Conservation (phyloP, 2,329 filamentous ascomycete species). For the Tolypocladium pustulatum region DNA sequence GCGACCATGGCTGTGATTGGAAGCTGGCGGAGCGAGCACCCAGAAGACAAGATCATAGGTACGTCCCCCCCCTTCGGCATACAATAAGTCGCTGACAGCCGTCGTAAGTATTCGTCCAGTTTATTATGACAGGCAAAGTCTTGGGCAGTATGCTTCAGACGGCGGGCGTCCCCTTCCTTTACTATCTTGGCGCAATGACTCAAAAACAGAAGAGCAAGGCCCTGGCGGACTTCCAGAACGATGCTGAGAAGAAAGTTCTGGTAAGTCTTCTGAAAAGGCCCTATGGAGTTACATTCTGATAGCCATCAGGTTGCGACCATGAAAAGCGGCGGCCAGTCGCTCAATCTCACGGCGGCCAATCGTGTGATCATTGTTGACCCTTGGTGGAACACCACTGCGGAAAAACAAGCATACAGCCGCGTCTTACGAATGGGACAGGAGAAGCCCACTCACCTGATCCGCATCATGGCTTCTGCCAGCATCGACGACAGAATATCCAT, state of each 20-base stretch:
- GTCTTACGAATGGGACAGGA: slow-evolving; percentile 56
- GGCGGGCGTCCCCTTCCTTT: slow-evolving; percentile 20
- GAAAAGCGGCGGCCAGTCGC: slow-evolving; percentile 23
- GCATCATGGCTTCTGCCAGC: slow-evolving; percentile 42
- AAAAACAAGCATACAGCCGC: slow-evolving; percentile 52
- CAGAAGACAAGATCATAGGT: slow-evolving; percentile 29
- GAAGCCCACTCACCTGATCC: slow-evolving; percentile 46
- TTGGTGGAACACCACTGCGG: slow-evolving; percentile 52
- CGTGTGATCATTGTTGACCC: slow-evolving; percentile 43
- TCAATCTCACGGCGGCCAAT: slow-evolving; percentile 33
- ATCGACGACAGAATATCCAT: slow-evolving; percentile 47
- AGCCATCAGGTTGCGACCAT: slow-evolving; percentile 22
- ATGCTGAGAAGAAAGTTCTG: slow-evolving; percentile 15
- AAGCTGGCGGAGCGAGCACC: slow-evolving; percentile 18
- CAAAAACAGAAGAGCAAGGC: slow-evolving; percentile 6
- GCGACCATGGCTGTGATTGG: slow-evolving; percentile 19
- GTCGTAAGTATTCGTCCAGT: slow-evolving; percentile 24
- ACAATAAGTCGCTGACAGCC: too few species aligned
- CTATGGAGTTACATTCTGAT: neutral
- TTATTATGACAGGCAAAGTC: slow-evolving; percentile 18
- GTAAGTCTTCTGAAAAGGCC: slow-evolving; percentile 14
- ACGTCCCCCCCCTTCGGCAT: slow-evolving; percentile 1
- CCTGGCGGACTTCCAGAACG: slow-evolving; percentile 11
- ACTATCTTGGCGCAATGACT: slow-evolving; percentile 20
- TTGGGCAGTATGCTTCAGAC: slow-evolving; percentile 24